Conservation (phyloP, 805 yeast species). For the Dipodascopsis uninucleata region DNA sequence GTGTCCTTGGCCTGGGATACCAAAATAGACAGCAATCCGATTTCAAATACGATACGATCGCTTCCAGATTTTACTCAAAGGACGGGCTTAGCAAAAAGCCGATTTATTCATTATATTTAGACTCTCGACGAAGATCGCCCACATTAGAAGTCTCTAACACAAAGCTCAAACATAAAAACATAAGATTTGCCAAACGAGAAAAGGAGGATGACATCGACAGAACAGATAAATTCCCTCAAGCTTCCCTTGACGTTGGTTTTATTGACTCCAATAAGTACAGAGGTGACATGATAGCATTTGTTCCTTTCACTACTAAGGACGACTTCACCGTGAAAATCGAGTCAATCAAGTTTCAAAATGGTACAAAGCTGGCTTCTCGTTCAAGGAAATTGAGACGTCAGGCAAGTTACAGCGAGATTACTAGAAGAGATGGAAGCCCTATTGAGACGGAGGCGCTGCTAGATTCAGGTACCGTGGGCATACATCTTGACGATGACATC, state of each 20-base stretch:
- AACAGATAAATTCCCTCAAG: slow-evolving; percentile 4
- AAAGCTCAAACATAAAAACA: not conserved
- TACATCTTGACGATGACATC: slow-evolving; percentile 10
- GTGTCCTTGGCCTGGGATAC: slow-evolving; percentile 24
- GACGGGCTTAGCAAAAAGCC: slow-evolving; percentile 1
- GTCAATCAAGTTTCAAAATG: slow-evolving; percentile 4
- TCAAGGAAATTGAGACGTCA: too few species aligned
- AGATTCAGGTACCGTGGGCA: slow-evolving; percentile 25
- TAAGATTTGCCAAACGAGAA: not conserved
- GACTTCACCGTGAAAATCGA: slow-evolving; percentile 10
- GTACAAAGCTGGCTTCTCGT: too few species aligned
- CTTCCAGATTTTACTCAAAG: slow-evolving; percentile 5
- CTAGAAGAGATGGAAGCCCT: too few species aligned
- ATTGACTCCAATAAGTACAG: slow-evolving; percentile 12
- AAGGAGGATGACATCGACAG: too few species aligned
- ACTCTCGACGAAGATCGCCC: slow-evolving; percentile 12
- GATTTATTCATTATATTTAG: slow-evolving; percentile 15
- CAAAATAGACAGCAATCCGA: slow-evolving; percentile 16
- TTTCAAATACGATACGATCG: slow-evolving; percentile 17
- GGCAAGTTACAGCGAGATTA: too few species aligned
- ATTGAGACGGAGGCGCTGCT: slow-evolving; percentile 15
- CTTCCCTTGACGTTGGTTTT: slow-evolving; percentile 19
- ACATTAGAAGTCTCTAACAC: not conserved
- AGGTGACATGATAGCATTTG: slow-evolving; percentile 14
- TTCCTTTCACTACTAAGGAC: slow-evolving; percentile 11